phyloP scores from a whole-genome alignment of 2,329 filamentous ascomycete genomes.

The Onygenales sp. region DNA sequence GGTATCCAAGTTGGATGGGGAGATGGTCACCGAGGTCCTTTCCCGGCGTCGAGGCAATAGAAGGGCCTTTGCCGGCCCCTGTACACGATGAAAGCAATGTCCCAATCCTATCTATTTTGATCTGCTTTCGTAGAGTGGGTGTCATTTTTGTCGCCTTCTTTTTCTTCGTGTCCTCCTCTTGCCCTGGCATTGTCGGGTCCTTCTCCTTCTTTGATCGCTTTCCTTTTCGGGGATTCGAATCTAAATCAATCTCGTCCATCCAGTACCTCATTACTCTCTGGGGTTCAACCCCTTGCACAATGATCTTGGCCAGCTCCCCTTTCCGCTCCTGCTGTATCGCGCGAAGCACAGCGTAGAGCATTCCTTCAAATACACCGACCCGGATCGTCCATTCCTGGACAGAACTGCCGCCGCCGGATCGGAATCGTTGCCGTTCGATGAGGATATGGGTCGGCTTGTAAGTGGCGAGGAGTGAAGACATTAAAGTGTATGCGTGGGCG shows the following conservation, averaged over 20 bases:
- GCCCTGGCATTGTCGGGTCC: not conserved
- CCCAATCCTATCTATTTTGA: conserved; percentile 55
- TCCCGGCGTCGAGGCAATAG: not conserved
- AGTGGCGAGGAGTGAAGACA: conserved; percentile 38
- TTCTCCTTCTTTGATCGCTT: not conserved
- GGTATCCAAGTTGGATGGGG: not conserved
- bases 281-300: conserved; percentile 44
- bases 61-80: not conserved
- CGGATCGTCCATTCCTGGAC: conserved; percentile 76
- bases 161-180: not conserved
- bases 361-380: conserved; percentile 73
- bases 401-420: conserved; percentile 52
- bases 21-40: not conserved
- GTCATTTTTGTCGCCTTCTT: conserved; percentile 9
- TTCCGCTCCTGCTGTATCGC: conserved; percentile 41
- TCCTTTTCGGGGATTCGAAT: conserved; percentile 3
- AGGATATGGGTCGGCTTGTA: conserved; percentile 58
- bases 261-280: conserved; percentile 48
- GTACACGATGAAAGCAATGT: conserved; percentile 37
- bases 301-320: conserved; percentile 24
- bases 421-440: conserved; percentile 57
- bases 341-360: conserved; percentile 63
- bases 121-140: conserved; percentile 30
- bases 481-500: conserved; percentile 44
- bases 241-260: conserved; percentile 24